Percentiles rank a stretch among this genome's conserved stretches.
These are phyloP conservation scores for Diaporthe sp. DNA, from an alignment of 2,329 filamentous ascomycete genomes.

Conservation along the genomic window DNA sequence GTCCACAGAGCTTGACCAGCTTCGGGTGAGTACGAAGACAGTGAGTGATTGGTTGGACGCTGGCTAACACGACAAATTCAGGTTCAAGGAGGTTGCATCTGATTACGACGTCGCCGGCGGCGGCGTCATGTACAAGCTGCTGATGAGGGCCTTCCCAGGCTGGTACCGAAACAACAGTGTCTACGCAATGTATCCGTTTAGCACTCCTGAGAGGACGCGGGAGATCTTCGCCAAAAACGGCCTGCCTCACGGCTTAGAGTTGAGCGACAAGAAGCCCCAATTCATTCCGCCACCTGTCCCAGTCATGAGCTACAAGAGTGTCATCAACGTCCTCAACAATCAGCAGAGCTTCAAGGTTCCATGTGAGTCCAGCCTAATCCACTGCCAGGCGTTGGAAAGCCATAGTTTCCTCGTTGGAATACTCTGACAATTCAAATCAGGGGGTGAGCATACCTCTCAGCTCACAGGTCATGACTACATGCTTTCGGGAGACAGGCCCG, in stretches of 20 bases:
- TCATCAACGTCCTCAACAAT: neutral
- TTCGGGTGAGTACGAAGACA: neutral
- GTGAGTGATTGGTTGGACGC: no score
- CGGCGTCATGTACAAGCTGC: neutral
- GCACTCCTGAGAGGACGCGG: neutral
- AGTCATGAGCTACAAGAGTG: neutral
- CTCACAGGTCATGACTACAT: neutral
- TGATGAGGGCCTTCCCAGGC: constrained; percentile 14
- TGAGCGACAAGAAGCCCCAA: neutral
- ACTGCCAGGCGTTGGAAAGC: rapidly evolving
- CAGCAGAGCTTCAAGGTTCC: neutral
- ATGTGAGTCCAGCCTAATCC: neutral
- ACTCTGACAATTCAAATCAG: neutral
- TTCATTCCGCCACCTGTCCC: neutral
- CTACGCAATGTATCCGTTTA: constrained; percentile 8
- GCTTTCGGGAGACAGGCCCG: constrained; percentile 9
- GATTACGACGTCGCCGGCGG: constrained; percentile 11
- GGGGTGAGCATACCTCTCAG: constrained; percentile 8
- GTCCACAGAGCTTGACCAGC: constrained; percentile 12
- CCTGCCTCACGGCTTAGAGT: neutral
- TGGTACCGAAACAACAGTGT: constrained; percentile 15
- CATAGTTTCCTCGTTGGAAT: rapidly evolving
- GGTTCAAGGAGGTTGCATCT: constrained; percentile 13
- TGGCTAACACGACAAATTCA: neutral
- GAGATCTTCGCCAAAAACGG: neutral